Conservation (phyloP, 2,329 filamentous ascomycete species). For the Epichloe sp. region DNA sequence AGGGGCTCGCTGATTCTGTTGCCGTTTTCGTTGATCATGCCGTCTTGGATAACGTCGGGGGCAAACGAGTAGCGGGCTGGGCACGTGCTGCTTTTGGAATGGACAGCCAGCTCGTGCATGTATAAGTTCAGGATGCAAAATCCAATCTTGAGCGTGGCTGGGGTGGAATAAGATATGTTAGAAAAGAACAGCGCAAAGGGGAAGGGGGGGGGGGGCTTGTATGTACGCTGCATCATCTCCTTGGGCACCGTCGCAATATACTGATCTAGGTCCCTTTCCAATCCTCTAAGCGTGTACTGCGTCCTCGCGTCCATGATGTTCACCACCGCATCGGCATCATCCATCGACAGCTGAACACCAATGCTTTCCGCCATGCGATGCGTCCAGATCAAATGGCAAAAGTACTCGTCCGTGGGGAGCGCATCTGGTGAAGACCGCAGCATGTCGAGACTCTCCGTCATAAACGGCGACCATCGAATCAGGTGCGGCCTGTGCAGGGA, state of each 20-base stretch:
- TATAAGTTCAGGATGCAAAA: conserved; percentile 56
- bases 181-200: not conserved
- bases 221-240: conserved; percentile 40
- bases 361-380: conserved; percentile 57
- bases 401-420: conserved; percentile 40
- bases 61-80: conserved; percentile 35
- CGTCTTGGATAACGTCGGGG: conserved; percentile 27
- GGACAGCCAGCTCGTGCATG: conserved; percentile 63
- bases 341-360: conserved; percentile 50
- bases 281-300: conserved; percentile 49
- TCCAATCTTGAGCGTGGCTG: conserved; percentile 49
- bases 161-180: not conserved
- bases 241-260: conserved; percentile 42
- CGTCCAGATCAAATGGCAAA: conserved; percentile 47
- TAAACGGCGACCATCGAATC: conserved; percentile 46
- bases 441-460: conserved; percentile 45
- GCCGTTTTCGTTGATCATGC: conserved; percentile 21
- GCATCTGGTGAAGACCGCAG: conserved; percentile 41
- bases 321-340: conserved; percentile 43
- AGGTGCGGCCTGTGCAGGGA: conserved; percentile 47
- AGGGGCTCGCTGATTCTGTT: conserved; percentile 25
- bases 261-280: conserved; percentile 50
- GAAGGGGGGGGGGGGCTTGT: not conserved
- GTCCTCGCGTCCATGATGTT: conserved; percentile 49
- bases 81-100: conserved; percentile 46